Base-by-base conservation (phyloP, 495 filamentous ascomycete species). In the Aspergillus sclerotiicarbonarius region DNA sequence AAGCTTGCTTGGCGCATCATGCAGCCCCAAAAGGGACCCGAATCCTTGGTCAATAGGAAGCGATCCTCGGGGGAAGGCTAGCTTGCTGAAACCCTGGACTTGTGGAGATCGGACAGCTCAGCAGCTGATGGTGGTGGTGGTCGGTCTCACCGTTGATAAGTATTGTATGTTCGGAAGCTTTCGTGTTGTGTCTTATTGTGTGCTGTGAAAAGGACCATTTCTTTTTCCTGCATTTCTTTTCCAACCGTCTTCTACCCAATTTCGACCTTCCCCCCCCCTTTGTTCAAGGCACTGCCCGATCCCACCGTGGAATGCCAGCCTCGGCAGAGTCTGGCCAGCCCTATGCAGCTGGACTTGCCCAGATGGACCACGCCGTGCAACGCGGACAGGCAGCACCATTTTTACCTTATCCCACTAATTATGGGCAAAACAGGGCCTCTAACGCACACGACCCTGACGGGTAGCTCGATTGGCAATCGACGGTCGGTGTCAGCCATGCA, bases 1-100 rank as follows among this genome's bases (percentile, higher is more conserved):
- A 57, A 57, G 54, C 46, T 51, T 57, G 54, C 54, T 57, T 57
- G 54, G 54, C 54, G 35, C 45, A 39, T 50, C 45, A 16, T 50
- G 46, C 45, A 51, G 44, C 19, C 44, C 41, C 13, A 30, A 21
- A 21, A 19, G 18, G n/a, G 15, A 12, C 45, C 16, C 54, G 46
- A 39, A 18, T 16, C 18, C 25, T 50, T 13, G 9, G 21, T 53
- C 51, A 53, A 43, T 44, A 43, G 39, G 18, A 53, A 41, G 32
- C 1, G 20, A 18, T n/a, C 33, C 25, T 53, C 19, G 51, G 44
- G 8, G 44, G 20, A 13, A 12, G 4, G 18, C 9, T 47, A 21
- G 29, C 19, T 49, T 12, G 21, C 19, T 47, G 46, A 8, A 12
- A 49, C 6, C 13, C 4, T 31, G 2, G 21, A 1, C 8, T 12